Percentiles rank a stretch among this genome's conserved stretches.
phyloP scores from a whole-genome alignment of 176 grass and related monocot species.

The Phoenix roebelenii region DNA sequence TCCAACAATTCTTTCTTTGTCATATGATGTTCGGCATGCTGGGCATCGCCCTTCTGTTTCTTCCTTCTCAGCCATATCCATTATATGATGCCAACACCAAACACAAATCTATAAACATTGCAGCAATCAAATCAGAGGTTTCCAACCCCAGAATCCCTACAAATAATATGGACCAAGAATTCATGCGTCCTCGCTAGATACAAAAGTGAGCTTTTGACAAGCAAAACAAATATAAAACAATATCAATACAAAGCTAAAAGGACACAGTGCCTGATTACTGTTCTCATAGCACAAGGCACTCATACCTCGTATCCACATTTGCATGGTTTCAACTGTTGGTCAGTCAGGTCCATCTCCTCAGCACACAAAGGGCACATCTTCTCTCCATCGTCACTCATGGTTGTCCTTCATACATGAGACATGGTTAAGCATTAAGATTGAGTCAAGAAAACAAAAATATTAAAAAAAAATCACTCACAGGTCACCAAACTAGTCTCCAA shows the following conservation, averaged over 20 bases:
- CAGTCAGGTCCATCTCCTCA: conserved; percentile 98
- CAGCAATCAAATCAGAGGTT: not conserved
- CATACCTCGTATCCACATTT: conserved; percentile 89
- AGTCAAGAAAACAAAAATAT: too few species aligned
- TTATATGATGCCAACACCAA: conserved; percentile 99
- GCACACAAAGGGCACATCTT: conserved; percentile 89
- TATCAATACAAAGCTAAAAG: too few species aligned
- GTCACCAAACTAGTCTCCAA: too few species aligned
- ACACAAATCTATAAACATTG: conserved; percentile 63
- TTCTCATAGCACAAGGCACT: not conserved
- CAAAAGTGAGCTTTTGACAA: too few species aligned
- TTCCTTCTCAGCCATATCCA: conserved; percentile 95
- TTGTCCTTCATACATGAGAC: conserved; percentile 52
- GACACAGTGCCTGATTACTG: too few species aligned
- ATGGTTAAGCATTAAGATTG: not conserved
- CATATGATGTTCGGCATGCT: conserved; percentile 69
- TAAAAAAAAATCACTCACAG: too few species aligned
- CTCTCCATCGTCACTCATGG: conserved; percentile 92
- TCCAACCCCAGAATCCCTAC: not conserved
- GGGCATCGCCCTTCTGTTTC: conserved; percentile 86
- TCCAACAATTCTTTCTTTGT: conserved; percentile 91
- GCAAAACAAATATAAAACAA: too few species aligned
- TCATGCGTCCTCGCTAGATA: too few species aligned
- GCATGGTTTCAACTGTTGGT: conserved; percentile 93
- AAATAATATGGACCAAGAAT: not conserved